phyloP scores from a whole-genome alignment of 2,329 filamentous ascomycete genomes.

The Trichoderma afroharzianum region DNA sequence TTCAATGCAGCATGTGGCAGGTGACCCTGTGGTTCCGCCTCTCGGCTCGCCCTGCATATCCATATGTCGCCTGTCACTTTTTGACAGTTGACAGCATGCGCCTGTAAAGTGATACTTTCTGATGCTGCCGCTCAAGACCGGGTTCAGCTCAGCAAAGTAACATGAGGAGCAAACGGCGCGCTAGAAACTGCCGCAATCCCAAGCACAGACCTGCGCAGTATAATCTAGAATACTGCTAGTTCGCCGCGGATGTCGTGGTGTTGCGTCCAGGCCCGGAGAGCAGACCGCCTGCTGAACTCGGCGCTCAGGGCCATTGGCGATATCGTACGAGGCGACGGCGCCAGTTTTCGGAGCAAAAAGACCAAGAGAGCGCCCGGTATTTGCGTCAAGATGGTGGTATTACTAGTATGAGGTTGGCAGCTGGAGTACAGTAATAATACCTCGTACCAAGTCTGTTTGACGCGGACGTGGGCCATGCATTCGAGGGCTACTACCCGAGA shows the following conservation, averaged over 20 bases:
- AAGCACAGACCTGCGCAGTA: background rate
- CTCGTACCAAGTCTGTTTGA: background rate
- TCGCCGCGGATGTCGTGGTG: background rate
- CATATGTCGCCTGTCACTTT: background rate
- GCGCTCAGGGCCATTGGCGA: background rate
- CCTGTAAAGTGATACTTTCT: background rate
- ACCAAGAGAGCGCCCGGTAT: background rate
- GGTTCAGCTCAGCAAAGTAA: background rate
- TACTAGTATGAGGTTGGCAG: background rate
- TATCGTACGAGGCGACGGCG: background rate
- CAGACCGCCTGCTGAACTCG: background rate
- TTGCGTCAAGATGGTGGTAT: background rate
- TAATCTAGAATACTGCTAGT: background rate
- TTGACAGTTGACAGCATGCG: background rate
- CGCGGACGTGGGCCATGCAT: constrained; percentile 2
- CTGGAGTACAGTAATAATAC: background rate
- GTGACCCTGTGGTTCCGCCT: background rate
- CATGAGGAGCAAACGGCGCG: background rate
- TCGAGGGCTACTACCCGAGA: background rate
- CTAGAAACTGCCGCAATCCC: background rate
- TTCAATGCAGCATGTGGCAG: background rate
- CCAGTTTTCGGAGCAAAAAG: background rate
- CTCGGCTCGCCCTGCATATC: background rate
- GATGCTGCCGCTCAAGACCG: background rate
- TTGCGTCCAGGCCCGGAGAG: background rate